Evolutionary conservation across 495 filamentous ascomycete species (phyloP).

Genomic region (Penicillium samsonianum): DNA sequence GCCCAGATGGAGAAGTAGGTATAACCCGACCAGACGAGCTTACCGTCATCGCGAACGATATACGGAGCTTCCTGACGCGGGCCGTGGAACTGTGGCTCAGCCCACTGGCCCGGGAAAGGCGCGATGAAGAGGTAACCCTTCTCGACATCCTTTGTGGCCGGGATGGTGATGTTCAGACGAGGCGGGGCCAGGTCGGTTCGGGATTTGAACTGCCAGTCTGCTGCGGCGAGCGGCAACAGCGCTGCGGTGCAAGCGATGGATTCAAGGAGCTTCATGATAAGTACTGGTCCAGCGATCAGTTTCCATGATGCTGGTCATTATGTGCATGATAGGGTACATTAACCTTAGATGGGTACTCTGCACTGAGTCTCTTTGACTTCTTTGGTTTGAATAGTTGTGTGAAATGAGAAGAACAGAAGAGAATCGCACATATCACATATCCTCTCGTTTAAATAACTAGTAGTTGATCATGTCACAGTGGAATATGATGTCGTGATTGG

Average conservation of each 20-base stretch:
- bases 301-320: conserved; percentile 33
- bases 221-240: conserved; percentile 33
- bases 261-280: conserved; percentile 40
- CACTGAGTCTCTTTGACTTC: conserved; percentile 30
- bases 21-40: conserved; percentile 58
- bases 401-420: not conserved
- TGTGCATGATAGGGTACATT: conserved; percentile 54
- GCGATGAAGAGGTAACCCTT: conserved; percentile 57
- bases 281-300: conserved; percentile 42
- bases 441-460: no score
- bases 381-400: not conserved
- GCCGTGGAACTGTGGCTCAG: conserved; percentile 42
- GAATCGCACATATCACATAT: not conserved
- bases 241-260: conserved; percentile 24
- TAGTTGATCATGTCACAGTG: conserved; percentile 13
- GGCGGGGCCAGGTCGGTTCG: conserved; percentile 58
- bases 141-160: conserved; percentile 48
- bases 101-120: conserved; percentile 49
- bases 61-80: conserved; percentile 57
- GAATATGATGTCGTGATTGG: conserved; percentile 29
- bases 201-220: conserved; percentile 59
- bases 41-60: conserved; percentile 55
- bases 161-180: conserved; percentile 57
- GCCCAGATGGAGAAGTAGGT: conserved; percentile 56
- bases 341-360: conserved; percentile 52